Evolutionary conservation across 257 asterid genomes (phyloP), one percentile per base, ranked within the genome.

Genomic region (Solanum ossicruentum): DNA sequence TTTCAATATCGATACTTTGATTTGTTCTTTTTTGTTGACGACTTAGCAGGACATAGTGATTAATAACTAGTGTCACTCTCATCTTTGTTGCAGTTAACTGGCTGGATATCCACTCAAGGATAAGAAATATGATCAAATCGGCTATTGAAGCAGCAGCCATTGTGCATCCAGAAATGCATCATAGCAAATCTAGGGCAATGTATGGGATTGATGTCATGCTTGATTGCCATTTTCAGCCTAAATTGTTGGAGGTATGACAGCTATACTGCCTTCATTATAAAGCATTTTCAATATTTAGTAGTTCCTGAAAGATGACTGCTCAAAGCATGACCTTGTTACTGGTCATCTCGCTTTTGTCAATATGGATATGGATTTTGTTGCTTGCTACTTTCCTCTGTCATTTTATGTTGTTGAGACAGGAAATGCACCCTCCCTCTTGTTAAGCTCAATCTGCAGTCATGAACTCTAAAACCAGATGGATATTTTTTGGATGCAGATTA

Each of bases 161-260:
- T 12, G 94, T 93, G 87, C 97, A 95, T 90, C 99, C 98, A 16
- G 97, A 93, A 92, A 95, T 96, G 97, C 98, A 93, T 63, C 90
- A 93, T 77, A 92, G 93, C 67, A 95, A 87, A 54, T 95, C 99
- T 49, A 91, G 98, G 91, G 98, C 99, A 84, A 96, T 95, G 91
- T 96, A 95, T 88, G 99, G 98, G 36, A 92, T 96, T 65, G 99
- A 96, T 90, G 98, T 96, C 90, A 96, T 96, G 98, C 93, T 96
- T 55, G 97, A 94, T 87, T 32, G 81, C 84, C 69, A 88, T 63
- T 96, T 91, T 83, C 93, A 91, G 91, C 98, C 99, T 73, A 95
- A 95, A 87, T 84, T 96, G 85, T 84, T 96, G 86, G 99, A 96
- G 99, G 98, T 96, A 43, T 17, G 89, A 21, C 51, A 52, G 83